phyloP scores from a whole-genome alignment of 805 yeast genomes.

The Lachancea fermentati region DNA sequence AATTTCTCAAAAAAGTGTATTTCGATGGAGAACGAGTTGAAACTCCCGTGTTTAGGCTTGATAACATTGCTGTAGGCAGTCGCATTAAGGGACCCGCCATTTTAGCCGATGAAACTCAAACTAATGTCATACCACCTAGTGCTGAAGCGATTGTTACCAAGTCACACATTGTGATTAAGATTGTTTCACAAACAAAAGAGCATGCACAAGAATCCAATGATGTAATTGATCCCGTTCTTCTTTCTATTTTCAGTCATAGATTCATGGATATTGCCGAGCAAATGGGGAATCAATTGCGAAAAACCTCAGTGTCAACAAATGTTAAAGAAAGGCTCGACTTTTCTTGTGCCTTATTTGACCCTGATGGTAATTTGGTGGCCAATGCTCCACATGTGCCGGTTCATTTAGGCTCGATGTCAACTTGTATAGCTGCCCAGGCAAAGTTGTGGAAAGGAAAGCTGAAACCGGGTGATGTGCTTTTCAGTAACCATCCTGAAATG shows the following conservation, averaged over 20 bases:
- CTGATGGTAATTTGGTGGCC: conserved; percentile 71
- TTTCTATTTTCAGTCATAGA: conserved; percentile 76
- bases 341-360: conserved; percentile 77
- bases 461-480: conserved; percentile 67
- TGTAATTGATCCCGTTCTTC: conserved; percentile 70
- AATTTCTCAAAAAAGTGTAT: conserved; percentile 43
- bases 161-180: conserved; percentile 45
- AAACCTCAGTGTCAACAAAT: conserved; percentile 71
- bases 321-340: conserved; percentile 80
- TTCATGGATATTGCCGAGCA: conserved; percentile 91
- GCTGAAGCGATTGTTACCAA: conserved; percentile 50
- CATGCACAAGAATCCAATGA: conserved; percentile 18
- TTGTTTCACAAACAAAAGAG: conserved; percentile 24
- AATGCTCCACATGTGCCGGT: conserved; percentile 89
- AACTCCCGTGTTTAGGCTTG: conserved; percentile 53
- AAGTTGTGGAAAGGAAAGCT: conserved; percentile 58
- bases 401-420: conserved; percentile 81
- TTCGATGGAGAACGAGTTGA: conserved; percentile 47
- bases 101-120: conserved; percentile 75
- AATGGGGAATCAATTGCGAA: too few species aligned
- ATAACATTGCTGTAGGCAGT: conserved; percentile 49
- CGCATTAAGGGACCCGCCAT: conserved; percentile 65
- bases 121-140: conserved; percentile 58
- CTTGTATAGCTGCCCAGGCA: conserved; percentile 68
- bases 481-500: conserved; percentile 74